These are phyloP conservation scores for Magnaporthiopsis incrustans DNA, from an alignment of 2,329 filamentous ascomycete species.

Conservation along the genomic window DNA sequence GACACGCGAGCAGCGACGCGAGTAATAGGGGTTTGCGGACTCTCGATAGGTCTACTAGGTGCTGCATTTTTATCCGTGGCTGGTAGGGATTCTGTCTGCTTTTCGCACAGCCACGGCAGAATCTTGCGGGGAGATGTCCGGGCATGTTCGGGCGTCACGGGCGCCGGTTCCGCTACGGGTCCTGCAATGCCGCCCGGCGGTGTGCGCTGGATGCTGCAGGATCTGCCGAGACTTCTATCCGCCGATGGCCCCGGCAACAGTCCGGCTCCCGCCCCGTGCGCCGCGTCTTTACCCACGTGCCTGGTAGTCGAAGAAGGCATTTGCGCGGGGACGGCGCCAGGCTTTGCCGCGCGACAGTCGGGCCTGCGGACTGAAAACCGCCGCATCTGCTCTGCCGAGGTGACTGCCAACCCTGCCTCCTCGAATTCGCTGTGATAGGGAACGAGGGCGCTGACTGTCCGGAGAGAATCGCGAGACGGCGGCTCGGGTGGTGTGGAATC, in stretches of 20 bases:
- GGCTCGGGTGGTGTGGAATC: constrained; percentile 31
- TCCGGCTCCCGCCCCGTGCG: no score
- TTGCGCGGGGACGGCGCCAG: neutral
- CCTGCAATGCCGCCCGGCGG: constrained; percentile 5
- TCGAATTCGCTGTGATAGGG: constrained; percentile 46
- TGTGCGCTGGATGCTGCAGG: neutral
- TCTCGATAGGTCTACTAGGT: neutral
- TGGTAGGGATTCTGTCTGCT: neutral
- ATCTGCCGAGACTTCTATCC: neutral
- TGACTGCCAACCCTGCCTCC: constrained; percentile 47
- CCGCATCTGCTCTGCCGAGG: constrained; percentile 37
- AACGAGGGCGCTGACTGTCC: constrained; percentile 44
- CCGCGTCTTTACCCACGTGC: neutral
- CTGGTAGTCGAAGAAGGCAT: neutral
- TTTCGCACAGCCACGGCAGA: constrained; percentile 5
- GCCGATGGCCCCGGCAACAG: neutral
- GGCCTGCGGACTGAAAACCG: neutral
- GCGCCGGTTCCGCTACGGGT: neutral
- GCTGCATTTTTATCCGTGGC: neutral
- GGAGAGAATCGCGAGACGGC: constrained; percentile 34
- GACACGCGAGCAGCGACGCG: neutral
- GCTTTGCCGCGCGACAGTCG: neutral
- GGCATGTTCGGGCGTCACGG: neutral
- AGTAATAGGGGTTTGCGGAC: neutral
- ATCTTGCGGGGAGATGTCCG: constrained; percentile 2